These are phyloP conservation scores for Beauveria brongniartii DNA, from an alignment of 2,329 filamentous ascomycete genomes.

Conservation along the genomic window DNA sequence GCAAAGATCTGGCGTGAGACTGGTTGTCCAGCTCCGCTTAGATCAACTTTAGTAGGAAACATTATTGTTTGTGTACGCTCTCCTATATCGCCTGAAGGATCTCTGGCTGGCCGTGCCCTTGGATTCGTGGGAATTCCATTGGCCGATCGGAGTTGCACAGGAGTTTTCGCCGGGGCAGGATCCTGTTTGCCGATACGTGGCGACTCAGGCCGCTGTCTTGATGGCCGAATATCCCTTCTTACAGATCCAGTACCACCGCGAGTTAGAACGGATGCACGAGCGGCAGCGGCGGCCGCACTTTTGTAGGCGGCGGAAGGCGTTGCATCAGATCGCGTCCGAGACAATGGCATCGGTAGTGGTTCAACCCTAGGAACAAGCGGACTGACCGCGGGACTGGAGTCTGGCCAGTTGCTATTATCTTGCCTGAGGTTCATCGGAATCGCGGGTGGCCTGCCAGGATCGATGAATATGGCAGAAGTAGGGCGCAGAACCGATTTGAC, in stretches of 20 bases:
- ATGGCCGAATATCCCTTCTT: conserved; percentile 24
- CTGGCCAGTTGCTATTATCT: neutral
- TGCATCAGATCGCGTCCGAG: neutral
- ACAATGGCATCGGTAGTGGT: conserved; percentile 7
- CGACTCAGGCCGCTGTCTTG: conserved; percentile 19
- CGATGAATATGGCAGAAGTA: conserved; percentile 11
- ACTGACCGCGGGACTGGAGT: neutral
- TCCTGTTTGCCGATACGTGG: conserved; percentile 15
- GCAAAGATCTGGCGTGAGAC: neutral
- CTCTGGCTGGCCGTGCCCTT: conserved; percentile 22
- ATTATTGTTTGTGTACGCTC: neutral
- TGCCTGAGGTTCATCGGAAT: conserved; percentile 7
- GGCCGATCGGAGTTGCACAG: conserved; percentile 36
- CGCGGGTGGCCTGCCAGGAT: conserved; percentile 10
- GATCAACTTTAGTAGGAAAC: neutral
- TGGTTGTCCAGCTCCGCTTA: conserved; percentile 7
- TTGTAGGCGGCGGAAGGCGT: neutral
- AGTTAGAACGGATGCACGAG: conserved; percentile 19
- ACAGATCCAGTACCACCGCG: conserved; percentile 22
- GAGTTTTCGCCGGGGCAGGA: conserved; percentile 23
- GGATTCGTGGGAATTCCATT: conserved; percentile 43
- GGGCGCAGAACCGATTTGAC: neutral
- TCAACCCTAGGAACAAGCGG: conserved; percentile 9
- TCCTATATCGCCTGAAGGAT: conserved; percentile 44
- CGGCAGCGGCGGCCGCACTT: neutral